Base-by-base conservation (phyloP, 2,329 filamentous ascomycete genomes). In the Aurifilum marmelostoma region DNA sequence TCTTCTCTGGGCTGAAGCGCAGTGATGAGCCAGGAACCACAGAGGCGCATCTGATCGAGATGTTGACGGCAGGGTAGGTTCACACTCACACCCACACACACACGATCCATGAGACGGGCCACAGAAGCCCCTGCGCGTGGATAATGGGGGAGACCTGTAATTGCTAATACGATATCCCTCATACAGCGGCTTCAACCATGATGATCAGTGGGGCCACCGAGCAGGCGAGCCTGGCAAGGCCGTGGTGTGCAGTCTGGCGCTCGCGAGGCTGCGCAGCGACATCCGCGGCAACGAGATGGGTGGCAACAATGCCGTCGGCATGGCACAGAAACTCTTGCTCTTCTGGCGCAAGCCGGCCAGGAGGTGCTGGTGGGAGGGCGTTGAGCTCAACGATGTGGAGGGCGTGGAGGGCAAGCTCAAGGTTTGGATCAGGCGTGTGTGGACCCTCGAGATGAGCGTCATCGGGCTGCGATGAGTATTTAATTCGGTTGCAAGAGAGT, bases 181-280 rank as follows among this genome's bases (percentile, higher is more conserved):
- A 71, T 50, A 61, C 74, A 98, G 96, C 74, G 96, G 96, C 50
- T 99, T 99, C 83, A 94, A 98, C 78, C 93, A 97, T 76, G 92
- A 97, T 73, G 96, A 99, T 78, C 87, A 84, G 72, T 99, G 96
- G 96, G 96, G 96, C 43, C 95, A 99, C 79, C 92, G 96, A 69
- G 95, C 96, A n/a, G 92, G 93, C 68, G 96, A 99, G 80, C 96
- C 96, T 16, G 97, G 97, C 83, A 99, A 99, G 83, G 96, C 96
- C 27, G 96, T 99, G 70, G 96, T 99, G 75, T 99, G 96, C 86
- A 97, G 93, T 80, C 88, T 99, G 72, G 96, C 95, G 14, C 88
- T 99, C 68, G 96, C 96, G 47, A 91, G 96, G 73, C 87, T 99
- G 74, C 91, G 96, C 67, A 98, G 94, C 70, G 96, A 98, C 75